Conservation (phyloP, 2,329 filamentous ascomycete species). For the Hansfordia pulvinata region DNA sequence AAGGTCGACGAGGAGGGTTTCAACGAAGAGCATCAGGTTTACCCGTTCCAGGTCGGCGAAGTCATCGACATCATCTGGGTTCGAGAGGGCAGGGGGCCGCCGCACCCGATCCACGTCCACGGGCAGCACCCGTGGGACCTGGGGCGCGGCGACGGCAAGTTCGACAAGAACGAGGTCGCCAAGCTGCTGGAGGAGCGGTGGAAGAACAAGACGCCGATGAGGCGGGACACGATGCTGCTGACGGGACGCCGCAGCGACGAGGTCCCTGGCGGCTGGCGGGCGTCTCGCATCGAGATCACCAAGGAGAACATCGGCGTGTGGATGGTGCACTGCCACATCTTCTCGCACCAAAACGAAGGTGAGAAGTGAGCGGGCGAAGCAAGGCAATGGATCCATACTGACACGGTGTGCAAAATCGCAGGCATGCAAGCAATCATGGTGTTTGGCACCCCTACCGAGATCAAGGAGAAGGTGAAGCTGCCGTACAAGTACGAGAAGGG, state of each 20-base stretch:
- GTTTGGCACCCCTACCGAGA: no score
- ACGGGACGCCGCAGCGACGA: conserved; percentile 29
- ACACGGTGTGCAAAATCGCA: no score
- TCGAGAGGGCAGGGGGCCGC: conserved; percentile 27
- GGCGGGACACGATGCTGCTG: conserved; percentile 36
- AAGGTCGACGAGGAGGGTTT: conserved; percentile 34
- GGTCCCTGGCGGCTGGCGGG: conserved; percentile 40
- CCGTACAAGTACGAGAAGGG: no score
- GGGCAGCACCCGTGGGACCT: conserved; percentile 39
- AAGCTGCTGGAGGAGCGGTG: conserved; percentile 18
- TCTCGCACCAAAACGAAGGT: conserved; percentile 46
- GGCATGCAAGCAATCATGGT: no score
- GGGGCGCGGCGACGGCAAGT: conserved; percentile 37
- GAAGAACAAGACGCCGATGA: conserved; percentile 21
- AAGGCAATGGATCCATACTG: no score
- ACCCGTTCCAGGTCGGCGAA: conserved; percentile 40
- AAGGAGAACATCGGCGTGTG: conserved; percentile 38
- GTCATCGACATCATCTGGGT: conserved; percentile 38
- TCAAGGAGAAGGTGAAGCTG: no score
- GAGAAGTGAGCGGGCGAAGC: no score
- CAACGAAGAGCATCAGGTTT: conserved; percentile 34
- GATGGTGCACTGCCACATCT: conserved; percentile 50
- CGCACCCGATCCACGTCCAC: conserved; percentile 41
- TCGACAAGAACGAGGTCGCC: conserved; percentile 34
- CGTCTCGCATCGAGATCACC: conserved; percentile 36